Evolutionary conservation across 805 yeast genomes (phyloP).

Genomic region (Nakazawaea laoshanensis): DNA sequence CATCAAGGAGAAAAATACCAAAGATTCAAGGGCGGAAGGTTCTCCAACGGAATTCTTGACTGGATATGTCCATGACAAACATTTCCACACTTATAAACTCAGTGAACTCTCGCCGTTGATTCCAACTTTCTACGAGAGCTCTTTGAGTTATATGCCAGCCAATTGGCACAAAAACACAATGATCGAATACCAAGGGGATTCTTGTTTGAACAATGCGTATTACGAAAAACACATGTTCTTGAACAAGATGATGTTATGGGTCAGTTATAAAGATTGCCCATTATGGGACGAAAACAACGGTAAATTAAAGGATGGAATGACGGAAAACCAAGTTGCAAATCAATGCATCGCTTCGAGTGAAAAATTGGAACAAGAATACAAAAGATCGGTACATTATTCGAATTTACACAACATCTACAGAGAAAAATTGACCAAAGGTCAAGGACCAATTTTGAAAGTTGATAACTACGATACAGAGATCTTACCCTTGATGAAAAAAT

Average conservation of each 20-base stretch:
- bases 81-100: conserved; percentile 10
- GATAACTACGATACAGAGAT: conserved; percentile 2
- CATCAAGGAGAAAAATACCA: conserved; percentile 5
- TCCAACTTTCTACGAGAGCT: conserved; percentile 30
- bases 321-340: conserved; percentile 4
- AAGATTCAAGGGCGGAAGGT: conserved; percentile 7
- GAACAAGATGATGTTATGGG: conserved; percentile 9
- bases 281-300: conserved; percentile 9
- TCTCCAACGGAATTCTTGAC: conserved; percentile 5
- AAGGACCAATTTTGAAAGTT: conserved; percentile 6
- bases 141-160: conserved; percentile 8
- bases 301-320: conserved; percentile 4
- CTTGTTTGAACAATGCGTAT: conserved; percentile 7
- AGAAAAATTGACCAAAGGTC: conserved; percentile 6
- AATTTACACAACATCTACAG: conserved; percentile 8
- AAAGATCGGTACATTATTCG: conserved; percentile 6
- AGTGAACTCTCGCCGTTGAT: conserved; percentile 38
- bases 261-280: conserved; percentile 7
- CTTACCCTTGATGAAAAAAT: conserved; percentile 8
- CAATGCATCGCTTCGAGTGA: conserved; percentile 2
- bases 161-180: conserved; percentile 9
- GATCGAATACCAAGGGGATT: conserved; percentile 9
- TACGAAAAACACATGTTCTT: conserved; percentile 6
- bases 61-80: conserved; percentile 8
- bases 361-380: conserved; percentile 5